These are phyloP conservation scores for Penicillium palitans DNA, from an alignment of 2,329 filamentous ascomycete genomes.

Conservation along the genomic window DNA sequence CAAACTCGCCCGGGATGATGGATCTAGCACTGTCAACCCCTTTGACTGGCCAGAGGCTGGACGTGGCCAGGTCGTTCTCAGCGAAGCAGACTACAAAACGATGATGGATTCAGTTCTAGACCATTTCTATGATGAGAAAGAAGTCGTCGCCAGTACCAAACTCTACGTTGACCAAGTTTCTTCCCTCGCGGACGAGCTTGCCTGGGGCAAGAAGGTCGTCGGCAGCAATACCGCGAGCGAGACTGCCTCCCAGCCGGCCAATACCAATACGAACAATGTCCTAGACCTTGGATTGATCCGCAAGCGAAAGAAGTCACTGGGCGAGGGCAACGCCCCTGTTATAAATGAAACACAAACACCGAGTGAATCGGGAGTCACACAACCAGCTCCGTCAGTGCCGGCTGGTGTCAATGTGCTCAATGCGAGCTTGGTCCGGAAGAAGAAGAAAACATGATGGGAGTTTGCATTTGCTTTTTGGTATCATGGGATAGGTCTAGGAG, in stretches of 20 bases:
- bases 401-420: constrained; percentile 41
- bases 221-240: constrained; percentile 27
- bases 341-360: constrained; percentile 7
- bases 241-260: constrained; percentile 1
- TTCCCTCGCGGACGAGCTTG: constrained; percentile 38
- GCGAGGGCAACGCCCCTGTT: constrained; percentile 14
- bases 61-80: constrained; percentile 39
- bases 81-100: constrained; percentile 42
- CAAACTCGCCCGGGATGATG: not conserved
- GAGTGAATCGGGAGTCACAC: not conserved
- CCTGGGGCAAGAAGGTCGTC: constrained; percentile 38
- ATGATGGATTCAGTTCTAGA: constrained; percentile 43
- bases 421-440: constrained; percentile 41
- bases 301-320: constrained; percentile 40
- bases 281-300: constrained; percentile 36
- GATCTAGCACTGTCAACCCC: constrained; percentile 22
- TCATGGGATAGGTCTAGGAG: constrained; percentile 2
- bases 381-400: constrained; percentile 13
- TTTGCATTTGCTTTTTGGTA: not conserved
- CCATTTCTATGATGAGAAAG: constrained; percentile 45
- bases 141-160: constrained; percentile 42
- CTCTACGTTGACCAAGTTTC: constrained; percentile 45
- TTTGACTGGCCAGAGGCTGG: constrained; percentile 39
- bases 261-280: constrained; percentile 25
- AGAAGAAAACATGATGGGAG: constrained; percentile 39